Percentiles rank a stretch among this genome's conserved stretches.
Evolutionary conservation across 1,284 basidiomycete genomes (phyloP).

Genomic region (Apiotrichum veenhuisii): DNA sequence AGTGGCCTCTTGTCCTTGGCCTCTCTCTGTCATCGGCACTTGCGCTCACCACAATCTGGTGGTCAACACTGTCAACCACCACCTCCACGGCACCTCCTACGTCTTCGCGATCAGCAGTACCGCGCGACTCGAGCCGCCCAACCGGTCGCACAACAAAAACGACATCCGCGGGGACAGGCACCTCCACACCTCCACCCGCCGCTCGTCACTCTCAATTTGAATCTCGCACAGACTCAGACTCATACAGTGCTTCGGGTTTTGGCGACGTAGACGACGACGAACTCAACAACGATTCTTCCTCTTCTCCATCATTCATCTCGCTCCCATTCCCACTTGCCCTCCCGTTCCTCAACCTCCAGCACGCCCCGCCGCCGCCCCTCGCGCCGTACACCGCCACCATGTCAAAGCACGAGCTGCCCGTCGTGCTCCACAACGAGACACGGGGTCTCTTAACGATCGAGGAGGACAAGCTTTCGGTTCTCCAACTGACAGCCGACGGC

Average conservation of each 20-base stretch:
- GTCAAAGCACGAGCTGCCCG: slow-evolving; percentile 34
- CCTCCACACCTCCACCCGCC: background rate
- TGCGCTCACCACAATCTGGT: too few species aligned
- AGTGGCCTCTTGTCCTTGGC: too few species aligned
- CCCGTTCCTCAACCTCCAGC: background rate
- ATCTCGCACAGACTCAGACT: background rate
- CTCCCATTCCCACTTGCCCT: background rate
- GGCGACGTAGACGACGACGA: background rate
- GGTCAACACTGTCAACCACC: too few species aligned
- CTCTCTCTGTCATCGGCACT: too few species aligned
- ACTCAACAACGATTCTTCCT: too few species aligned
- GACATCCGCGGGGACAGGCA: too few species aligned
- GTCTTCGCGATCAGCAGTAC: too few species aligned
- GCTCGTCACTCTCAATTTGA: background rate
- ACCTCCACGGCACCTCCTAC: too few species aligned
- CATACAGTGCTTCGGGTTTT: background rate
- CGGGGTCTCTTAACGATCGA: slow-evolving; percentile 42
- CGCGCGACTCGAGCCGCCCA: too few species aligned
- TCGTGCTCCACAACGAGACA: slow-evolving; percentile 42
- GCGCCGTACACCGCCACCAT: background rate
- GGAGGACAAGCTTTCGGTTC: slow-evolving; percentile 37
- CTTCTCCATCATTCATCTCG: background rate
- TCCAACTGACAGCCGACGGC: slow-evolving; percentile 45
- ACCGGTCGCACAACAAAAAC: too few species aligned
- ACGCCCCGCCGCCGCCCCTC: background rate